Evolutionary conservation across 2,329 filamentous ascomycete genomes (phyloP).

Genomic region (Penicillium sp.): DNA sequence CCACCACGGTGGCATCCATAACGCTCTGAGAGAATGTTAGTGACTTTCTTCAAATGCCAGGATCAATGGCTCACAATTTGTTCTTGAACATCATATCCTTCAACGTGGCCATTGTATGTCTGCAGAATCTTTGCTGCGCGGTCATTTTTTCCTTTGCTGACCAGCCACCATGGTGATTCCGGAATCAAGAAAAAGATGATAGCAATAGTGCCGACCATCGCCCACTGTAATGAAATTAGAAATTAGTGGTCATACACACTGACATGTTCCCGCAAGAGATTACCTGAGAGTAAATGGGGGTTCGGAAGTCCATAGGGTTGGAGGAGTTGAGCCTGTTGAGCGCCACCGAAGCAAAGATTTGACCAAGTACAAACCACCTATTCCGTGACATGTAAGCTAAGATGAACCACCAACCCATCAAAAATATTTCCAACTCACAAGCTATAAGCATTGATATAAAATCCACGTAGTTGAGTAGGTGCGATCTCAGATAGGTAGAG

Average conservation of each 20-base stretch:
- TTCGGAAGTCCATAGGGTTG: constrained; percentile 38
- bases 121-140: constrained; percentile 33
- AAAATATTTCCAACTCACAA: constrained; percentile 26
- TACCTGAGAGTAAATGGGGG: constrained; percentile 47
- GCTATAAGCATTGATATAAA: constrained; percentile 43
- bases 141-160: constrained; percentile 33
- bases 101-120: constrained; percentile 28
- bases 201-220: constrained; percentile 44
- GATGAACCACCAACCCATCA: not conserved
- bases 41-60: not conserved
- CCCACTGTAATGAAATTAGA: constrained; percentile 35
- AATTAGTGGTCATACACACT: not conserved
- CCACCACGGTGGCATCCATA: constrained; percentile 36
- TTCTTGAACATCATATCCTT: constrained; percentile 35
- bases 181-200: constrained; percentile 40
- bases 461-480: constrained; percentile 44
- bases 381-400: not conserved
- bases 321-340: constrained; percentile 36
- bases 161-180: constrained; percentile 43
- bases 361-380: constrained; percentile 47
- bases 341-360: constrained; percentile 46
- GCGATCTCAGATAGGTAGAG: constrained; percentile 46
- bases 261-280: too few species aligned
- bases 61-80: constrained; percentile 26
- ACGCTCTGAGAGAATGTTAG: constrained; percentile 23